phyloP scores from a whole-genome alignment of 2,329 filamentous ascomycete genomes.

The Claviceps arundinis region DNA sequence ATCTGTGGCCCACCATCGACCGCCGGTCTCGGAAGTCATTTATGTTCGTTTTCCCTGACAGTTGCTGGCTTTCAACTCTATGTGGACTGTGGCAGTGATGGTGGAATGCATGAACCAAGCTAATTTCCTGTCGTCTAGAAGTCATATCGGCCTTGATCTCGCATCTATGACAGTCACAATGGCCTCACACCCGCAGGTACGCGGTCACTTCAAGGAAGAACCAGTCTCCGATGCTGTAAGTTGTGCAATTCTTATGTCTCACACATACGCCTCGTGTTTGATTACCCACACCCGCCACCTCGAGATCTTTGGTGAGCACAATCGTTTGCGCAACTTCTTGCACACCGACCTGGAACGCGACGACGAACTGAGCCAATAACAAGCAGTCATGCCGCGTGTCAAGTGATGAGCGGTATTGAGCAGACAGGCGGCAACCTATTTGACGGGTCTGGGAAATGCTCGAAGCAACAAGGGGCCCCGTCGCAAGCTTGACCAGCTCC shows the following conservation, averaged over 20 bases:
- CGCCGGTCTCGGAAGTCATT: too few species aligned
- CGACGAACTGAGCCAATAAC: neutral
- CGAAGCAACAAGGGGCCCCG: conserved; percentile 4
- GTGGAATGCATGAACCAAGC: neutral
- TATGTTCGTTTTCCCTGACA: too few species aligned
- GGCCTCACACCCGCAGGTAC: conserved; percentile 10
- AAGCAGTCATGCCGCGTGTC: neutral
- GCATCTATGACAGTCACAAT: conserved; percentile 9
- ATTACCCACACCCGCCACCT: conserved; percentile 2
- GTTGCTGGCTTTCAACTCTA: neutral
- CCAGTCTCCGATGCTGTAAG: conserved; percentile 8
- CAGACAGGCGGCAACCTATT: neutral
- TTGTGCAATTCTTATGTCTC: conserved; percentile 3
- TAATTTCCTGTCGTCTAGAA: neutral
- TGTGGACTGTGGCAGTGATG: neutral
- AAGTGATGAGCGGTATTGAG: conserved; percentile 2
- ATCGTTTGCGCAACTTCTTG: neutral
- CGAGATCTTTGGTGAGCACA: neutral
- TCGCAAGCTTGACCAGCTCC: conserved; percentile 11
- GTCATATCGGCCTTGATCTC: neutral
- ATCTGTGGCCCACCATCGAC: too few species aligned
- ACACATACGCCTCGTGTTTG: neutral
- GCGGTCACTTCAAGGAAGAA: conserved; percentile 11
- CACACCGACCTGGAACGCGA: neutral
- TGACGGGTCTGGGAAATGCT: conserved; percentile 1